phyloP scores from a whole-genome alignment of 2,329 filamentous ascomycete species.

The Pezizomycotina sp. region DNA sequence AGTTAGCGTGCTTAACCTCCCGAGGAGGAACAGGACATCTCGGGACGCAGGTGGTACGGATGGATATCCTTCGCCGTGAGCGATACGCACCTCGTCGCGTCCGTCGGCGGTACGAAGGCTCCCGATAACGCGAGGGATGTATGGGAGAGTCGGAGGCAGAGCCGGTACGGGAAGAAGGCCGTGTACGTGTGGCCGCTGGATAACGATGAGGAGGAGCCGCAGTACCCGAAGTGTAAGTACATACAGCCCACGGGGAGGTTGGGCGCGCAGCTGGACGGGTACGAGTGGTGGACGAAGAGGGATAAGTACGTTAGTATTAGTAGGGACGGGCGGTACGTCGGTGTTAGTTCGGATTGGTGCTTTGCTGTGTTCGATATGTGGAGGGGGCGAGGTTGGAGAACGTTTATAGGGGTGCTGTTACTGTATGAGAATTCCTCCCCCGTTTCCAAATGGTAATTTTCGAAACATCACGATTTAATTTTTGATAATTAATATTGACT shows the following conservation, averaged over 20 bases:
- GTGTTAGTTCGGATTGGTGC: conserved; percentile 11
- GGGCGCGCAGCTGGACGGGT: conserved; percentile 8
- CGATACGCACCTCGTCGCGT: conserved; percentile 21
- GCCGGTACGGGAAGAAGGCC: conserved; percentile 20
- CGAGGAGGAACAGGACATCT: conserved; percentile 10
- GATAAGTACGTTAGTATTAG: conserved; percentile 18
- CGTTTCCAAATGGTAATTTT: conserved; percentile 1
- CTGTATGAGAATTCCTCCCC: conserved; percentile 8
- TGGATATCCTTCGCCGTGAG: conserved; percentile 24
- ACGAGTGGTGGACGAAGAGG: conserved; percentile 10
- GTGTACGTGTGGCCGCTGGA: conserved; percentile 15
- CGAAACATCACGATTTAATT: conserved; percentile 1
- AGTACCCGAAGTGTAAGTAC: conserved; percentile 6
- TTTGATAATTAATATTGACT: neutral
- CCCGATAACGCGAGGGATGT: conserved; percentile 10
- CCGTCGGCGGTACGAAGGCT: conserved; percentile 18
- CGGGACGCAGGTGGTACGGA: conserved; percentile 15
- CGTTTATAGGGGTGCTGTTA: no score
- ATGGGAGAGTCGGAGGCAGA: conserved; percentile 9
- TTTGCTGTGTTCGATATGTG: conserved; percentile 15
- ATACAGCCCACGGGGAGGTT: conserved; percentile 11
- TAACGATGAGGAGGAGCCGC: conserved; percentile 6
- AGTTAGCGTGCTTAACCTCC: conserved; percentile 21
- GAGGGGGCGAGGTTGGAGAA: no score
- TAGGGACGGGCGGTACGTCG: conserved; percentile 18